phyloP scores from a whole-genome alignment of 768 basidiomycete species.

The Pulveroboletus sp. region DNA sequence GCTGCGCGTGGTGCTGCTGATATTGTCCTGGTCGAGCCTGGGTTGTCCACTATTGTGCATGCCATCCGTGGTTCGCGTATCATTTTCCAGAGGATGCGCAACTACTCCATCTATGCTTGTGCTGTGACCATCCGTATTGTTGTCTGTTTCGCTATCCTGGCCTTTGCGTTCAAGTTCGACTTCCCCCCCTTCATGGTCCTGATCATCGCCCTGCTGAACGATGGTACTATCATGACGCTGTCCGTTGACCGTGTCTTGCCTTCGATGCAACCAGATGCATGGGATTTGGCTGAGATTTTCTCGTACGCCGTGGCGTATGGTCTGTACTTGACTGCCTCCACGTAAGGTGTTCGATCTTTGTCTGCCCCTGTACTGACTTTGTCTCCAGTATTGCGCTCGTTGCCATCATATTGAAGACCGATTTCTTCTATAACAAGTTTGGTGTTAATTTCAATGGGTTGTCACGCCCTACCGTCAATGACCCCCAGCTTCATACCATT shows the following conservation, averaged over 20 bases:
- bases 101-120: slow-evolving; percentile 97
- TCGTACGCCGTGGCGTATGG: slow-evolving; percentile 94
- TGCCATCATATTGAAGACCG: slow-evolving; percentile 78
- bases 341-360: slow-evolving; percentile 47
- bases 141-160: slow-evolving; percentile 92
- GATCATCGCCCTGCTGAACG: slow-evolving; percentile 94
- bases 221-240: slow-evolving; percentile 99
- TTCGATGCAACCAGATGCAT: slow-evolving; percentile 86
- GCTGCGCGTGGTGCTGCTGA: slow-evolving; percentile 98
- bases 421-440: slow-evolving; percentile 87
- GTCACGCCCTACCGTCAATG: slow-evolving; percentile 41
- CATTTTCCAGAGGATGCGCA: slow-evolving; percentile 99
- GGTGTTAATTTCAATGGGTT: slow-evolving; percentile 51
- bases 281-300: slow-evolving; percentile 97
- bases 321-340: slow-evolving; percentile 86
- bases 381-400: slow-evolving; percentile 65
- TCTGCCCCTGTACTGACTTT: slow-evolving; percentile 6
- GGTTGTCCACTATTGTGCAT: slow-evolving; percentile 98
- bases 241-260: slow-evolving; percentile 95
- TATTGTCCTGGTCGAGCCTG: slow-evolving; percentile 96
- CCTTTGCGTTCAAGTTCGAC: slow-evolving; percentile 94
- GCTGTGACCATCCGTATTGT: slow-evolving; percentile 99
- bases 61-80: slow-evolving; percentile 97
- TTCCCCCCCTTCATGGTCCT: slow-evolving; percentile 99
- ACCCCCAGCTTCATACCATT: slow-evolving; percentile 79